Conservation (phyloP, 306 rosid species). For the Malus asiatica region DNA sequence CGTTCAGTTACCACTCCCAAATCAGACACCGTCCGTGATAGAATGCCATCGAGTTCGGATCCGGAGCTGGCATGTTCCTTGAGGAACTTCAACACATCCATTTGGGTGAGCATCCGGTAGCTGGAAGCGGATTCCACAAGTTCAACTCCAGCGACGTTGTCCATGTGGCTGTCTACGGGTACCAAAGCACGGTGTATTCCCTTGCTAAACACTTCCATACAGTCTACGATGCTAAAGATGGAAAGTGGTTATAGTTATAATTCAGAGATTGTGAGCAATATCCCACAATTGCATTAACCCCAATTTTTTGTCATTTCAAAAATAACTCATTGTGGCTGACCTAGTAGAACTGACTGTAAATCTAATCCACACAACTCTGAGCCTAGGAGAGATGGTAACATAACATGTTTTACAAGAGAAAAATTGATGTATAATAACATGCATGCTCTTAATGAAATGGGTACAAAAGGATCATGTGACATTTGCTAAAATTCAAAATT, state of each 20-base stretch:
- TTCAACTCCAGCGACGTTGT: slow-evolving; percentile 50
- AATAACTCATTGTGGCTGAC: too few species aligned
- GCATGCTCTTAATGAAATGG: too few species aligned
- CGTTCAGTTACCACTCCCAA: slow-evolving; percentile 44
- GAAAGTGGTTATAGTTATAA: not conserved
- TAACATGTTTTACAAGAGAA: too few species aligned
- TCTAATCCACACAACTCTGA: too few species aligned
- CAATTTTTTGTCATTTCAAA: too few species aligned
- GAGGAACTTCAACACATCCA: slow-evolving; percentile 64
- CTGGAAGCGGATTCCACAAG: slow-evolving; percentile 62
- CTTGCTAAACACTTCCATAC: slow-evolving; percentile 94
- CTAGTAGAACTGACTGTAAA: too few species aligned
- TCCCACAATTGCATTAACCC: too few species aligned
- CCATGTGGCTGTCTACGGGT: slow-evolving; percentile 51
- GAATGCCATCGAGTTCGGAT: slow-evolving; percentile 16
- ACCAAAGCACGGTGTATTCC: slow-evolving; percentile 82
- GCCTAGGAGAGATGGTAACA: too few species aligned
- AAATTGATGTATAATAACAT: too few species aligned
- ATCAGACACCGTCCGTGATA: slow-evolving; percentile 31
- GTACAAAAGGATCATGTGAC: too few species aligned
- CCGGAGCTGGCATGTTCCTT: slow-evolving; percentile 22
- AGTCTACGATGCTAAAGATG: slow-evolving; percentile 49
- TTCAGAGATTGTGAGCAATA: too few species aligned
- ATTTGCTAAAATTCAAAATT: too few species aligned
- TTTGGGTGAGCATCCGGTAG: slow-evolving; percentile 71